Evolutionary conservation across 495 filamentous ascomycete genomes (phyloP), one percentile per base, ranked within the genome.

Genomic region (Aspergillus panamensis): DNA sequence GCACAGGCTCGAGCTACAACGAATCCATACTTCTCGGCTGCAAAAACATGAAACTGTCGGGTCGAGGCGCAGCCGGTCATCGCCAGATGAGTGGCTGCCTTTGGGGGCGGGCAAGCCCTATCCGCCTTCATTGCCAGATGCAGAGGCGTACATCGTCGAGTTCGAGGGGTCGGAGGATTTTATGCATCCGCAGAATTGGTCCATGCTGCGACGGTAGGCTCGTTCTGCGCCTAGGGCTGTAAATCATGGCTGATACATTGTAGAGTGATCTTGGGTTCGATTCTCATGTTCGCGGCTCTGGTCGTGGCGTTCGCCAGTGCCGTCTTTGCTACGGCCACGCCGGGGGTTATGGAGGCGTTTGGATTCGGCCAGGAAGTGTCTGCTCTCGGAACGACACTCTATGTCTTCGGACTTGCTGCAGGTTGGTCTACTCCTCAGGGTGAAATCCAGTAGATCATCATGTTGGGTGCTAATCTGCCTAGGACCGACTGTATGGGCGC

Each of bases 401-500:
- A 79, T 48, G 71, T 87, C 0, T 62, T 86, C n/a, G 82, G 76
- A 0, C 75, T 77, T 47, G 70, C 71, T 1, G 52, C 77, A 25
- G 25, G 25, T 25, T 0, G 84, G 35, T 39, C 10, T 39, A n/a
- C 35, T 6, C 10, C 35, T n/a, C 5, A 25, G 2, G 25, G 25
- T 25, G 2, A 5, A 25, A 39, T 39, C 35, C 10, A 1, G 3
- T 10, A n/a, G n/a, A n/a, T 5, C 5, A 25, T 25, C 25, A 25
- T 5, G 25, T 25, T 25, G 25, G 25, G 35, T 39, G 35, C 35
- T 39, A 39, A 39, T 39, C 14, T 10, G 14, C 10, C 3, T n/a
- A 39, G 35, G 82, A 16, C 80, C 84, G 12, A 66, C 79, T 0
- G 53, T 85, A 8, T 87, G 77, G 74, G 82, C 77, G 0, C 92